phyloP scores from a whole-genome alignment of 192 early-diverging fungal genomes.

The Coemansia sp. region DNA sequence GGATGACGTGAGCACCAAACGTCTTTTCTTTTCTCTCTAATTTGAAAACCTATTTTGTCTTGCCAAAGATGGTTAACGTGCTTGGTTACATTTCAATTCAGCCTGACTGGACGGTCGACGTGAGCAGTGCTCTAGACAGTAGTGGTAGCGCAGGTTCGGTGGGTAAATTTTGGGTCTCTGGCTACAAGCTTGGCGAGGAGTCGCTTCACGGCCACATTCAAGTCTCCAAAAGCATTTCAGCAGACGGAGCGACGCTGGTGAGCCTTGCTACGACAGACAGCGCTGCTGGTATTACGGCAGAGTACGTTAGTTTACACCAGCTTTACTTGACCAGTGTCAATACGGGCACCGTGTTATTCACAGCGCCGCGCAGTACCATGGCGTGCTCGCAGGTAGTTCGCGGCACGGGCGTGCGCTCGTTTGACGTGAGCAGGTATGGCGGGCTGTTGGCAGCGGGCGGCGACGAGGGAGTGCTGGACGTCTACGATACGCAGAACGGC shows the following conservation, averaged over 20 bases:
- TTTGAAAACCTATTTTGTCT: slow-evolving; percentile 1
- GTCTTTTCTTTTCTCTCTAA: neutral
- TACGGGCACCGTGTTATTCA: slow-evolving; percentile 12
- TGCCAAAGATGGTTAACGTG: slow-evolving; percentile 14
- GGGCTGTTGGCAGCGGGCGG: slow-evolving; percentile 39
- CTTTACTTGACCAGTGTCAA: slow-evolving; percentile 23
- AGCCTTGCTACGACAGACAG: neutral
- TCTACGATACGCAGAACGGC: slow-evolving; percentile 31
- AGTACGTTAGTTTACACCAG: slow-evolving; percentile 21
- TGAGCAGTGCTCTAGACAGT: slow-evolving; percentile 17
- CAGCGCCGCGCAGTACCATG: slow-evolving; percentile 16
- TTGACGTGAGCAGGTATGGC: slow-evolving; percentile 38
- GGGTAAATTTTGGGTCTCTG: slow-evolving; percentile 50
- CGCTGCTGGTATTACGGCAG: slow-evolving; percentile 5
- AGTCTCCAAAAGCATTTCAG: neutral
- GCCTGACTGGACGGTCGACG: slow-evolving; percentile 51
- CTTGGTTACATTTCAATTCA: slow-evolving; percentile 48
- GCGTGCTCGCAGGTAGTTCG: slow-evolving; percentile 28
- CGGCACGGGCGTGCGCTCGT: slow-evolving; percentile 25
- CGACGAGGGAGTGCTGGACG: slow-evolving; percentile 36
- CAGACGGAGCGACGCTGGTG: slow-evolving; percentile 5
- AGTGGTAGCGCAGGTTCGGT: slow-evolving; percentile 7
- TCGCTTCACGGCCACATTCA: slow-evolving; percentile 35
- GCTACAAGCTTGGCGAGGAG: slow-evolving; percentile 18
- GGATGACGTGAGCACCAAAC: no score